Evolutionary conservation across 1,284 basidiomycete genomes (phyloP).

Genomic region (Singerocomus rubriflavus): DNA sequence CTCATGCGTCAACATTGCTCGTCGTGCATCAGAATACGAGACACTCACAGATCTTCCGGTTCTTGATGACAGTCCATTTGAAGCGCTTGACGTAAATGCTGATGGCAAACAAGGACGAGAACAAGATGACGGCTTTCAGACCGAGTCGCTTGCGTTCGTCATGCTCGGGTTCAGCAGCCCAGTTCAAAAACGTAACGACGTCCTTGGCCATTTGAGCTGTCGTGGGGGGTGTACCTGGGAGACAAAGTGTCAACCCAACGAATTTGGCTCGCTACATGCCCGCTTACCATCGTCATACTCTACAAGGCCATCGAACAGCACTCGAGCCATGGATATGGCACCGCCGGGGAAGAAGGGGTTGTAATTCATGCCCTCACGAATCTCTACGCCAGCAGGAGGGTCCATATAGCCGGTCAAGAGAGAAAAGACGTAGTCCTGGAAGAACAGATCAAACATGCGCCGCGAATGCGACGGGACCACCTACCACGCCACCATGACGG

Average conservation of each 20-base stretch:
- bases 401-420: conserved; percentile 97
- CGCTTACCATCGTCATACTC: conserved; percentile 87
- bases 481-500: conserved; percentile 91
- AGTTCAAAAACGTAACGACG: conserved; percentile 91
- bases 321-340: conserved; percentile 97
- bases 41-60: conserved; percentile 81
- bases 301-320: conserved; percentile 92
- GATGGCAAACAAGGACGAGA: conserved; percentile 80
- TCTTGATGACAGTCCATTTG: conserved; percentile 93
- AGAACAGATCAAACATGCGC: conserved; percentile 34
- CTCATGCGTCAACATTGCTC: conserved; percentile 11
- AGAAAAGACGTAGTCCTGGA: conserved; percentile 93
- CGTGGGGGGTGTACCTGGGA: conserved; percentile 87
- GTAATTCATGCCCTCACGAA: conserved; percentile 98
- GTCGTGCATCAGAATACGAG: not conserved
- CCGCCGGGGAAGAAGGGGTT: conserved; percentile 98
- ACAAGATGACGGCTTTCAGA: conserved; percentile 88
- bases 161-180: conserved; percentile 97
- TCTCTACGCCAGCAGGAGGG: conserved; percentile 93
- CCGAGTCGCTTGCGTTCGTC: conserved; percentile 98
- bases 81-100: conserved; percentile 90
- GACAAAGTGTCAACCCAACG: conserved; percentile 2
- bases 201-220: conserved; percentile 99
- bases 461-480: conserved; percentile 6
- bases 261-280: not conserved